phyloP scores from a whole-genome alignment of 208 protist species.

The Vickermania spadyakhi region DNA sequence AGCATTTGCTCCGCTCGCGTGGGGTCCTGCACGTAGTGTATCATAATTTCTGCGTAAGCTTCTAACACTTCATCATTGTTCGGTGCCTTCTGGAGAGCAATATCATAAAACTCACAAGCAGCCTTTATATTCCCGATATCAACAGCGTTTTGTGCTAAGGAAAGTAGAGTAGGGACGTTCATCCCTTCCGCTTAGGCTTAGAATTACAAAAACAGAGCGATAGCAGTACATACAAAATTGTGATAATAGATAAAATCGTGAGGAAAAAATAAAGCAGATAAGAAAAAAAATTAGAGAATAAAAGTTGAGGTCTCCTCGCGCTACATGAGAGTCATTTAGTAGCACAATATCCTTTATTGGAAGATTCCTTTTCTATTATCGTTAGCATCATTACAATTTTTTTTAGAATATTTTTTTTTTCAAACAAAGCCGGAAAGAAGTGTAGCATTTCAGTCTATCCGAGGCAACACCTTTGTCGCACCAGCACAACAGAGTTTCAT shows the following conservation, averaged over 20 bases:
- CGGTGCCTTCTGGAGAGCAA: slow-evolving; percentile 50
- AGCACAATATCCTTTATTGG: too few relatives aligned
- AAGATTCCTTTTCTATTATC: too few relatives aligned
- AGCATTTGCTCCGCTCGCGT: slow-evolving; percentile 75
- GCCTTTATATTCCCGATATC: slow-evolving; percentile 76
- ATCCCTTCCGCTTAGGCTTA: slow-evolving; percentile 14
- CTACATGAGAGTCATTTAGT: too few relatives aligned
- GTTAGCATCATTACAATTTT: too few relatives aligned
- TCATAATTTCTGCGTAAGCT: slow-evolving; percentile 86
- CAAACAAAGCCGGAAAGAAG: too few relatives aligned
- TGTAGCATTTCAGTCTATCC: too few relatives aligned
- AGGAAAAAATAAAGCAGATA: too few relatives aligned
- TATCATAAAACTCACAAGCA: slow-evolving; percentile 82
- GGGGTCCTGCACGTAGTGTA: slow-evolving; percentile 70
- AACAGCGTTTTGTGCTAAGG: slow-evolving; percentile 74
- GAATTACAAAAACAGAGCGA: slow-evolving; percentile 2
- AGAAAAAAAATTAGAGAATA: too few relatives aligned
- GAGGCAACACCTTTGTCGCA: too few relatives aligned
- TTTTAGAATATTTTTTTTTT: too few relatives aligned
- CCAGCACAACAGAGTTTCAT: too few relatives aligned
- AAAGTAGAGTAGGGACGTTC: slow-evolving; percentile 63
- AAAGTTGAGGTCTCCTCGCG: too few relatives aligned
- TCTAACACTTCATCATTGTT: slow-evolving; percentile 89
- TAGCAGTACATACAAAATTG: slow-evolving; percentile 5
- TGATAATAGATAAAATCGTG: neutral